Percentiles rank a stretch among this genome's conserved stretches.
phyloP scores from a whole-genome alignment of 768 basidiomycete species.

The Termitomyces titanicus region DNA sequence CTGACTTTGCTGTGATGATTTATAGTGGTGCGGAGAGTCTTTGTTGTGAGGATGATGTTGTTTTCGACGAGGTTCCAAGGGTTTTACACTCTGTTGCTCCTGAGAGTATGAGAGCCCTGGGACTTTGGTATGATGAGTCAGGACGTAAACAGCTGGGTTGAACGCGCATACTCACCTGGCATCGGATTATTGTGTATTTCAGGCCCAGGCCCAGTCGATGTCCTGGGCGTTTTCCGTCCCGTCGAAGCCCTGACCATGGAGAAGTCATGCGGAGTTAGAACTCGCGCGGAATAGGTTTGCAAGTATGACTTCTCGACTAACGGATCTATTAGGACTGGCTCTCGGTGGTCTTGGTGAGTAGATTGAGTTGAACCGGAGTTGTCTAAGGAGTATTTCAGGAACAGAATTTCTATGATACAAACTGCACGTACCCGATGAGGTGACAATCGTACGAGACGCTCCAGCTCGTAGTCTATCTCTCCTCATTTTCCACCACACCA shows the following conservation, averaged over 20 bases:
- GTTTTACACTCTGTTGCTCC: not conserved
- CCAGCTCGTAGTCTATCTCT: not conserved
- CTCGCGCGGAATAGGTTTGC: too few species aligned
- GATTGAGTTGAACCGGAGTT: not conserved
- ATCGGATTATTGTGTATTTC: not conserved
- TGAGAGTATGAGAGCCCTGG: not conserved
- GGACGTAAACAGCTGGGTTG: not conserved
- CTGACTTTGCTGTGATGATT: too few species aligned
- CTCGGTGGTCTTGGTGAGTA: not conserved
- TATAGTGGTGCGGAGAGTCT: too few species aligned
- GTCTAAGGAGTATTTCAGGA: not conserved
- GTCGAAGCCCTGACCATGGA: not conserved
- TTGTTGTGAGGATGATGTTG: not conserved
- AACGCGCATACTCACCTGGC: not conserved
- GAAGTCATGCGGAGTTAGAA: not conserved
- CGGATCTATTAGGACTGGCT: not conserved
- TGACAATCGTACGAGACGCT: not conserved
- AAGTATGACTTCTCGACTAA: not conserved
- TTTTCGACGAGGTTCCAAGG: not conserved
- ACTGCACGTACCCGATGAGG: not conserved
- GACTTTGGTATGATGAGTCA: not conserved
- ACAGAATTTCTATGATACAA: not conserved
- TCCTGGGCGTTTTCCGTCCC: not conserved
- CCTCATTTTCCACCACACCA: constrained; percentile 1
- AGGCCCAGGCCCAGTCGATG: not conserved